Base-by-base conservation (phyloP, 805 yeast species). In the Saturnispora saitoi region DNA sequence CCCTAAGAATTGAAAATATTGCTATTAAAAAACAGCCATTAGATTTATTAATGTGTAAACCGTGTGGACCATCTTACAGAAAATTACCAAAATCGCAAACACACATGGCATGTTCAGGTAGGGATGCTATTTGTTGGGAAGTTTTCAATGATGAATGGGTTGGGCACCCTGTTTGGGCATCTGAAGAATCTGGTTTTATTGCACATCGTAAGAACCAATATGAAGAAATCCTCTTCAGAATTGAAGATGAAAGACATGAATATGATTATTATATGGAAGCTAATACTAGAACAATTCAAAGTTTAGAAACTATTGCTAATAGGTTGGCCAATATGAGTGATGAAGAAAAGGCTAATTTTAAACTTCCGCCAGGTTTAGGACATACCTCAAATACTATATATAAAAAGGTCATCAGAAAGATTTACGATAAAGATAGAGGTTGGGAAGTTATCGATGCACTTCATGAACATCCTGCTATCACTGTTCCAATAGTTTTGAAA, bases 141-240 rank as follows among this genome's bases (percentile, higher is more conserved):
- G 96, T 93, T 14, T 75, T 93, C 58, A 93, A 93, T 66, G 99
- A 93, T 65, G 98, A 91, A 67, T 93, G 98, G 97, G 98, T 93
- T 32, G 96, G 97, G 6, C 98, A 93, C 67, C 99, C 99, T 20
- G 95, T 96, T n/a, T 93, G 99, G 99, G 99, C 98, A 4, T 91
- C 98, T 0, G 99, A 93, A 65, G 99, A 93, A 65, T 86, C 96
- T 11, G 99, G 99, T 0, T 93, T 91, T 59, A 90, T 93, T 63
- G 96, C 99, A n/a, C 99, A 93, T 65, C 80, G 98, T 55, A 93
- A 93, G 67, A 93, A 93, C 63, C 99, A 93, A 69, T 93, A 91
- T 64, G 99, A 93, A 67, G 99, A 93, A 65, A 86, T 93, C 44
- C 69, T 93, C 48, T 90, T 89, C 70, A 83, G 95, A 63, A 87